Evolutionary conservation across 768 basidiomycete species (phyloP), one percentile per base, ranked within the genome.

Genomic region (Lepiota subincarnata): DNA sequence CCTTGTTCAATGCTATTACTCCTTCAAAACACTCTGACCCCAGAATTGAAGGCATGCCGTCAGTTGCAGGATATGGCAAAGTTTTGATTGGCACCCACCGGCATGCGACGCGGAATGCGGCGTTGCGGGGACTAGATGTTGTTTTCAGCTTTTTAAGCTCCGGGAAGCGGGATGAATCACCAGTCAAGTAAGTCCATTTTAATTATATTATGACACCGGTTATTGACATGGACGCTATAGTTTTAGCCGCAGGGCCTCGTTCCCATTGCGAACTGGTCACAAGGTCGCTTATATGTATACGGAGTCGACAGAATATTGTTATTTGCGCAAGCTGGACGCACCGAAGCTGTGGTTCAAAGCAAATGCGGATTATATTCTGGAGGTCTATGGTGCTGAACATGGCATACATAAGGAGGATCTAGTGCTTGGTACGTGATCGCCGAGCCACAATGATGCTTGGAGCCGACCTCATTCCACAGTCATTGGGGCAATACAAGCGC

Each of bases 291-390:
- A 82, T 55, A 61, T 92, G 54, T 83, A 80, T 57, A 78, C 86
- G 1, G 90, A 92, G 62, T 74, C 81, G 38, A 86, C 84, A 24
- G 72, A 82, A 56, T 88, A 88, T 65, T 77, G 75, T 14, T 89
- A 86, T 59, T 73, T 90, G 56, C 78, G 83, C 50, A 74, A 76
- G 37, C 59, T 87, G 42, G 77, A 81, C 5, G 78, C 82, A 8
- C 81, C 89, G 0, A 84, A 81, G 60, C 77, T 70, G 55, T 93
- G 90, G 87, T 86, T 93, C 67, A 79, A 78, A 53, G 75, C 77
- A 3, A 85, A 92, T 59, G 79, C 83, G 20, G 78, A 87, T 53
- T 63, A 71, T 18, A 83, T 93, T 57, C 60, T 90, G 68, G 64
- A 77, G 39, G 65, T 78, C 14, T 90, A 79, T 64, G 80, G 74